A percentile compares a stretch with the other conserved stretches of the same genome.
Evolutionary conservation across 192 early-diverging fungal genomes (phyloP).

Genomic region (Coemansia sp.): DNA sequence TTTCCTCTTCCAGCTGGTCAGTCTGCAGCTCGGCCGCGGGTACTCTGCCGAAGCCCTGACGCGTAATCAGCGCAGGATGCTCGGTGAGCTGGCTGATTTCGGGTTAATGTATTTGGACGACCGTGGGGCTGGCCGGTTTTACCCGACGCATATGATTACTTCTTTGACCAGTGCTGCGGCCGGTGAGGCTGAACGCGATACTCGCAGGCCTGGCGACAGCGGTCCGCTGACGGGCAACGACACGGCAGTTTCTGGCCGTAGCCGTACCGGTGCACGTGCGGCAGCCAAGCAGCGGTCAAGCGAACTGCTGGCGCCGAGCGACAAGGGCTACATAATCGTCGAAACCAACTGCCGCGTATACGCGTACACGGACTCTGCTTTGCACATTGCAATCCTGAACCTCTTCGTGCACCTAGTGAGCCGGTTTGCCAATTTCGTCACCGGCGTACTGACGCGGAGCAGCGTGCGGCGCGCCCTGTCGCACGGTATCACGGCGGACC

Average conservation of each 20-base stretch:
- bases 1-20: slow-evolving; percentile 91
- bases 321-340: slow-evolving; percentile 83
- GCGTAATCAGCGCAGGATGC: slow-evolving; percentile 75
- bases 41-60: slow-evolving; percentile 88
- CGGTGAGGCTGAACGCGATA: slow-evolving; percentile 28
- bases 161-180: slow-evolving; percentile 65
- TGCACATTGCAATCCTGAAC: slow-evolving; percentile 91
- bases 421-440: slow-evolving; percentile 90
- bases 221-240: neutral
- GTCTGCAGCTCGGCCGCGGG: slow-evolving; percentile 82
- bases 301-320: slow-evolving; percentile 31
- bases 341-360: slow-evolving; percentile 96
- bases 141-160: slow-evolving; percentile 89
- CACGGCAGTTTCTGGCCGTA: neutral
- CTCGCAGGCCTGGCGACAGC: neutral
- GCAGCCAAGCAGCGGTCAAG: slow-evolving; percentile 7
- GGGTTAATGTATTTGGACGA: slow-evolving; percentile 90
- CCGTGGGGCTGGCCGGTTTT: slow-evolving; percentile 69
- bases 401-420: slow-evolving; percentile 82
- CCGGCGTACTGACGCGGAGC: slow-evolving; percentile 82
- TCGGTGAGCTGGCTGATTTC: slow-evolving; percentile 84
- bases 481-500: slow-evolving; percentile 91
- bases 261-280: neutral
- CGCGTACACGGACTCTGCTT: slow-evolving; percentile 90
- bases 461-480: slow-evolving; percentile 76